Percentiles rank a stretch among this genome's conserved stretches.
These are phyloP conservation scores for Talaromyces sp. DNA, from an alignment of 2,329 filamentous ascomycete genomes.

Conservation along the genomic window DNA sequence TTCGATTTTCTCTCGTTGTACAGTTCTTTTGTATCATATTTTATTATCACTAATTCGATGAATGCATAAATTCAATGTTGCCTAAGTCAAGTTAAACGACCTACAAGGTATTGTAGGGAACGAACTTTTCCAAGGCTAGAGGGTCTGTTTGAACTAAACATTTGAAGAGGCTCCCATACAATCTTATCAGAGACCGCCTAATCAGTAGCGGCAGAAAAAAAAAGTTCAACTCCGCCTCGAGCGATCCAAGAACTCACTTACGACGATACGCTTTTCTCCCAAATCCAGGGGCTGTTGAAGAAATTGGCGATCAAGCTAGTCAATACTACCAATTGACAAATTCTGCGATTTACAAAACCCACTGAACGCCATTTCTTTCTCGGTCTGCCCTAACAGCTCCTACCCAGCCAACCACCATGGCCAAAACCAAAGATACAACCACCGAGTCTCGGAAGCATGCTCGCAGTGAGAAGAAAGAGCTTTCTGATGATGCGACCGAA, in stretches of 20 bases:
- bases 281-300: not conserved
- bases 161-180: no score
- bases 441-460: slow-evolving; percentile 60
- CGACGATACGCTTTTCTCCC: not conserved
- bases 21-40: no score
- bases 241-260: not conserved
- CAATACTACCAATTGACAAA: not conserved
- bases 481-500: slow-evolving; percentile 27
- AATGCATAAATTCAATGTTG: no score
- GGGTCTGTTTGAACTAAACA: no score
- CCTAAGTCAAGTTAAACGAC: no score
- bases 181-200: slow-evolving; percentile 13
- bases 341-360: not conserved
- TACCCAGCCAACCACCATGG: slow-evolving; percentile 1
- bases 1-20: no score
- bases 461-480: slow-evolving; percentile 28
- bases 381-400: not conserved
- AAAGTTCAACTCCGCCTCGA: slow-evolving; percentile 18
- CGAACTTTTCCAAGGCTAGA: not conserved
- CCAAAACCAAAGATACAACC: slow-evolving; percentile 25
- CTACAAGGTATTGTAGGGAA: no score
- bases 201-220: slow-evolving; percentile 22
- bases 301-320: not conserved
- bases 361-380: not conserved
- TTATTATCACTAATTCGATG: no score